A percentile compares a stretch with the other conserved stretches of the same genome.
Evolutionary conservation across 169 alveolate genomes (phyloP).

Genomic region (Plasmodium adleri): DNA sequence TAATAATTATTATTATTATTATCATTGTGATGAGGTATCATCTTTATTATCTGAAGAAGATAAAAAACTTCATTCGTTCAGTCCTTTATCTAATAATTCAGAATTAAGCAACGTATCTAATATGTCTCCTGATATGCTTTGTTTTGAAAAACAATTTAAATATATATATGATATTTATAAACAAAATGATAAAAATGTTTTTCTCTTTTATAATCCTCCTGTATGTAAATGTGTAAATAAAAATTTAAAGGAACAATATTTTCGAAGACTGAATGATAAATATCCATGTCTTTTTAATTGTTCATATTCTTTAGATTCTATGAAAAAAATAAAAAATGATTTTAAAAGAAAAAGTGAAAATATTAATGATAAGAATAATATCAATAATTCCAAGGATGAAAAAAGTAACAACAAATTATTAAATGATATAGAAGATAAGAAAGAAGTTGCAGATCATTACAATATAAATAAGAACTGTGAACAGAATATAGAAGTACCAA

Average conservation of each 20-base stretch:
- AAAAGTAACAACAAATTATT: background rate
- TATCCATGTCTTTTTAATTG: constrained; percentile 73
- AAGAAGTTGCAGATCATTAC: too few species aligned
- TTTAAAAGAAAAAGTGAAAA: background rate
- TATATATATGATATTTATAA: constrained; percentile 74
- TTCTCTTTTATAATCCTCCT: constrained; percentile 72
- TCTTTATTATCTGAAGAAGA: background rate
- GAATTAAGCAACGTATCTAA: constrained; percentile 62
- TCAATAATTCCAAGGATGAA: background rate
- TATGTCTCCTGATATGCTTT: constrained; percentile 56
- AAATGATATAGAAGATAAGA: background rate
- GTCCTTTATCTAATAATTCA: constrained; percentile 21
- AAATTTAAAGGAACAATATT: constrained; percentile 31
- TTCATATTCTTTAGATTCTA: background rate
- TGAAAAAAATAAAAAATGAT: background rate
- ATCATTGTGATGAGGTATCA: too few species aligned
- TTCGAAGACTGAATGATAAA: constrained; percentile 17
- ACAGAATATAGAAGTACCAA: background rate
- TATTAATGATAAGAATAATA: background rate
- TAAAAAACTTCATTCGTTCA: background rate
- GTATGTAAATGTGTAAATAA: constrained; percentile 64
- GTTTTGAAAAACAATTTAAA: constrained; percentile 74
- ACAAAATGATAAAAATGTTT: constrained; percentile 69
- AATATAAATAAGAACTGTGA: background rate
- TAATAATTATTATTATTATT: too few species aligned